Base-by-base conservation (phyloP, 169 alveolate genomes). In the Cystoisospora suis region DNA sequence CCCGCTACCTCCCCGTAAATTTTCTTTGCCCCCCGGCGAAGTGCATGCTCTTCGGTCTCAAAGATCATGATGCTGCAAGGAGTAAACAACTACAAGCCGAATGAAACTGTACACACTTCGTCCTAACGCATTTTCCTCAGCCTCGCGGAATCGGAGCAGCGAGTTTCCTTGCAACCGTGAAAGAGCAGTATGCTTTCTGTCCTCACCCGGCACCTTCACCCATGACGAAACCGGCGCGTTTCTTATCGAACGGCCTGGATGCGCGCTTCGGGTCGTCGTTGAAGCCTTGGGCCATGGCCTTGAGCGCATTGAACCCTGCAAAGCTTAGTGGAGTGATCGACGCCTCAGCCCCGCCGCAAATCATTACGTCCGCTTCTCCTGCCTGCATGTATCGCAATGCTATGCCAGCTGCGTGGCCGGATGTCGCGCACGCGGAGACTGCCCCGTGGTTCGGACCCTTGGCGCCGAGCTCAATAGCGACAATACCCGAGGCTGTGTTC, bases 161-260 rank as follows among this genome's bases (percentile, higher is more conserved):
- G n/a, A n/a, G n/a, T n/a, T n/a, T n/a, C n/a, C n/a, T n/a, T n/a
- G n/a, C n/a, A n/a, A n/a, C n/a, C n/a, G n/a, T n/a, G n/a, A 53
- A 53, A 53, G 20, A 53, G 9, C n/a, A 20, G 20, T 20, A 20
- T 53, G 65, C 20, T 9, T 15, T 9, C 20, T 53, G 72, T 4
- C 0, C 91, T 0, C 44, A 90, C 93, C 98, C 98, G 38, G 97
- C 96, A 9, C 98, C 99, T 65, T 96, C 98, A 17, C 97, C 95
- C 93, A 96, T 92, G 44, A 97, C 97, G 53, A 96, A 95, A 27
- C 99, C 99, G 38, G 96, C 92, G 91, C 99, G 92, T n/a, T 93
- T 94, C 38, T 77, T 89, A 91, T 97, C 98, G 90, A 97, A 97
- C 23, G 98, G 99, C 77, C 98, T 94, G 81, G 96, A 93, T 6